Base-by-base conservation (phyloP, 1,284 basidiomycete genomes). In the Ceratobasidium sp. region DNA sequence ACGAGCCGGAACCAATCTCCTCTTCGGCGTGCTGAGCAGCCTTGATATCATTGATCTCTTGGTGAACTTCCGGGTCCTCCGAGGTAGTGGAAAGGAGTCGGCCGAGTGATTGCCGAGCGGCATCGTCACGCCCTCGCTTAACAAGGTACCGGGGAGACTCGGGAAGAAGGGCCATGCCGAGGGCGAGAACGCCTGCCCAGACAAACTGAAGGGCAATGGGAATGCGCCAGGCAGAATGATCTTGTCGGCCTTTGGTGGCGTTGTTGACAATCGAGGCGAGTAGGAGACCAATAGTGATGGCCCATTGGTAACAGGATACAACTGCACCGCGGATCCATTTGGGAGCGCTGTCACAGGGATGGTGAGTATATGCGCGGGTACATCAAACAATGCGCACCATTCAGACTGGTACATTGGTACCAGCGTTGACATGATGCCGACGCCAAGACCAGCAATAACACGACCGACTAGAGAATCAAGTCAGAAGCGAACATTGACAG, bases 71-170 rank as follows among this genome's bases (percentile, higher is more conserved):
- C 0, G 85, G 83, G 71, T 89, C 84, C 58, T 79, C 78, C 42
- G 80, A 73, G 13, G 80, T 74, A 31, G 82, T 78, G 12, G 84
- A 83, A 38, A 85, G 86, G 56, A 95, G 85, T 70, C 89, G 86
- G 34, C 82, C 77, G 70, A 94, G 82, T 7, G 91, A 78, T 3
- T 70, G 57, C 71, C 86, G 84, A 25, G 93, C 93, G 7, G 80
- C 80, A 6, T 82, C 86, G 70, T 88, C 79, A 56, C 82, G 82
- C 55, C 87, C 87, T 72, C 84, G 83, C 82, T 90, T 91, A 80
- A 95, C 83, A 69, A 88, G 85, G 86, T 85, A 95, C 77, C 94
- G 92, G 20, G 94, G 93, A 27, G 93, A 94, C 81, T 92, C 91
- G 49, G 91, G 91, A 52, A 91, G 85, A 72, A 86, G 76, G 75